Base-by-base conservation (phyloP, 441 rosid genomes). In the Populus hybrid region DNA sequence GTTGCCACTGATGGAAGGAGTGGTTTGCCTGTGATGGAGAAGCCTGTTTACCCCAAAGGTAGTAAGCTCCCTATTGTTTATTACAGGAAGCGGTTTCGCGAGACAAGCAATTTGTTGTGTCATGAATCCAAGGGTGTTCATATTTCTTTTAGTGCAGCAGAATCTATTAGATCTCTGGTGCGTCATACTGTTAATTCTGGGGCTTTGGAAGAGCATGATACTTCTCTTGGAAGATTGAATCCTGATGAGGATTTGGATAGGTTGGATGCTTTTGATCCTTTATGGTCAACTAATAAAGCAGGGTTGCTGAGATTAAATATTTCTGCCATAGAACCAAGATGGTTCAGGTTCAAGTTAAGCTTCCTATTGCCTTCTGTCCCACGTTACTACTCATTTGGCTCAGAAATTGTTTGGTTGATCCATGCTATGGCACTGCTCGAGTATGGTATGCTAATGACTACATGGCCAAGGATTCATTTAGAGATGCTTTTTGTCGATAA, bases 401-500 rank as follows among this genome's bases (percentile, higher is more conserved):
- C 71, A 16, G 86, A 85, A 76, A 78, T 80, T 77, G 67, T 75
- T 72, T 78, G 86, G 91, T 81, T 92, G 78, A 69, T 84, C 77
- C 89, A 78, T 81, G 79, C 82, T 70, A 64, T 84, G 0, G 24
- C 84, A 53, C 84, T 90, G 82, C 90, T 86, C 82, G 91, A 83
- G 71, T 75, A 81, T 87, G 98, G 99, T 79, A 81, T 66, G 24
- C 73, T 94, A 79, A 85, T 81, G 78, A 73, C 78, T 35, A 59
- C 77, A 57, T 90, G 97, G 97, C 98, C 97, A 78, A 87, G 80
- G 81, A 88, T 91, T 80, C 83, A 91, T 69, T 84, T 95, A 92
- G 97, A 95, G 90, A 90, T 94, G 89, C 91, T 94, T 84, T 89
- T 95, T 83, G 86, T 94, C 6, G 93, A 93, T 80, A 94, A 86